Conservation (phyloP, 2,329 filamentous ascomycete species). For the Neonectria hederae region DNA sequence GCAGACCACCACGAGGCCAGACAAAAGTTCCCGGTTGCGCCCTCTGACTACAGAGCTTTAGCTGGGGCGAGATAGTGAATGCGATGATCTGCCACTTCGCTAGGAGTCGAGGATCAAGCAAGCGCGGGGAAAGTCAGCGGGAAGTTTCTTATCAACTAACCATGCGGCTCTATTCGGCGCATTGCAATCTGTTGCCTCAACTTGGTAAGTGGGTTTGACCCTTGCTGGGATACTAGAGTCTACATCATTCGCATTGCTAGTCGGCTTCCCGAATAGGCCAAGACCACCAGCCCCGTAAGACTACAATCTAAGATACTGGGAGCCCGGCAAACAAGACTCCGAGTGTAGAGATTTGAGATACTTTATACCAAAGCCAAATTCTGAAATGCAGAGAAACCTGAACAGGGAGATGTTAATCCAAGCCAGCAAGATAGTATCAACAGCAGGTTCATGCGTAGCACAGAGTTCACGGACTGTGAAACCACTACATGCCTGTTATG, state of each 20-base stretch:
- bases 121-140: not conserved
- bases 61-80: not conserved
- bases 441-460: no score
- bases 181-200: conserved; percentile 24
- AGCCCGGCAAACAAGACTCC: not conserved
- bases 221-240: not conserved
- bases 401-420: no score
- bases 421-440: no score
- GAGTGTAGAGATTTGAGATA: not conserved
- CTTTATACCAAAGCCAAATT: no score
- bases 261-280: not conserved
- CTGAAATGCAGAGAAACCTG: no score
- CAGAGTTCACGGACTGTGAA: no score
- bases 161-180: not conserved
- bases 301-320: not conserved
- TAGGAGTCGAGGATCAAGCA: not conserved
- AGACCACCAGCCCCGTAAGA: not conserved
- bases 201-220: conserved; percentile 1
- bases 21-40: not conserved
- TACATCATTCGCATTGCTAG: not conserved
- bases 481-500: no score
- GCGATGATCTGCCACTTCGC: not conserved
- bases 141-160: not conserved
- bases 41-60: not conserved
- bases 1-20: not conserved